Evolutionary conservation across 2,329 filamentous ascomycete genomes (phyloP), one percentile per base, ranked within the genome.

Genomic region (Trichoderma oligosporum): DNA sequence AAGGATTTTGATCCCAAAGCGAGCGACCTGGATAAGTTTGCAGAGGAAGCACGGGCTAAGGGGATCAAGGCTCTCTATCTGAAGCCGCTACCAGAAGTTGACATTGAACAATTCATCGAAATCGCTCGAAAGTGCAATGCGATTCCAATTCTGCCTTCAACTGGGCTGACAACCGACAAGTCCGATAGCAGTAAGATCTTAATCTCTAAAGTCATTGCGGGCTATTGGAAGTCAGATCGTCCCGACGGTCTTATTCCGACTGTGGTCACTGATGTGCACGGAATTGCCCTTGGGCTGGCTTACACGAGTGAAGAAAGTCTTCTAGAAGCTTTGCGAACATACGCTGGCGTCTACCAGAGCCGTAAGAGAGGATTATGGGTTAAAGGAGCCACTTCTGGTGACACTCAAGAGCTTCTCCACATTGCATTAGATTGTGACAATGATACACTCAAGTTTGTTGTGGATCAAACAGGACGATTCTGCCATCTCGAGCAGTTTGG

Each of bases 271-370:
- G 91, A 99, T 69, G 90, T 96, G 77, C 79, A 87, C 47, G 92
- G 91, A 1, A 78, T 88, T 18, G 89, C 91, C 7, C 77, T 99
- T 12, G 94, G 94, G 0, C 76, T 99, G 62, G 94, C 97, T 16
- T 99, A 97, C 78, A 96, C 92, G 73, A 97, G 89, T 68, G 84
- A 88, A 61, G 89, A 95, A 72, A 97, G 93, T 70, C 85, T 99
- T 31, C 79, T 85, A 7, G 93, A 96, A 75, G 93, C 93, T 35
- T 71, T 99, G 60, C 84, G 83, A 66, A 96, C 91, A 5, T 77
- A 81, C 65, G 78, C 78, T 0, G 92, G 94, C 29, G 93, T 97
- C 35, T 99, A 99, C 71, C 91, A 97, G 74, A 97, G 93, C 76
- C 83, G 94, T 52, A 97, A 97, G 78, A 84, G 94, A 42, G 94